phyloP scores from a whole-genome alignment of 2,329 filamentous ascomycete species.

The Colletotrichum sublineola region DNA sequence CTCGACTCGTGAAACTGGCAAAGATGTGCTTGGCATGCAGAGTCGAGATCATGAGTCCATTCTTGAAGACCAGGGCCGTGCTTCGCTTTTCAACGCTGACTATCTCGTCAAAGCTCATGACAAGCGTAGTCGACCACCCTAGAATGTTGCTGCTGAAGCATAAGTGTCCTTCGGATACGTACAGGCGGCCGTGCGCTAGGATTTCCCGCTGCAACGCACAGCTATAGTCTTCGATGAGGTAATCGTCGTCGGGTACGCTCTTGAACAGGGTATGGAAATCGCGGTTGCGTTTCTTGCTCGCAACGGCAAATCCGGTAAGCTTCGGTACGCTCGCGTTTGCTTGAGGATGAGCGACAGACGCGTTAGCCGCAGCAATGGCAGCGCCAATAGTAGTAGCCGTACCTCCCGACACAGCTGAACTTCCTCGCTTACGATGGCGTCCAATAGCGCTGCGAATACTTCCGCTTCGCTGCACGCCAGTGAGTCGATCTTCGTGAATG shows the following conservation, averaged over 20 bases:
- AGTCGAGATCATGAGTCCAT: slow-evolving; percentile 96
- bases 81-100: slow-evolving; percentile 97
- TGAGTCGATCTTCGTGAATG: slow-evolving; percentile 71
- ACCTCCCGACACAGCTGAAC: slow-evolving; percentile 77
- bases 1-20: slow-evolving; percentile 92
- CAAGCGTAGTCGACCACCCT: slow-evolving; percentile 96
- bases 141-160: slow-evolving; percentile 99
- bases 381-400: slow-evolving; percentile 78
- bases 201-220: slow-evolving; percentile 97
- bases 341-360: slow-evolving; percentile 75
- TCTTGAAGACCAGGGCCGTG: slow-evolving; percentile 95
- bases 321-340: slow-evolving; percentile 74
- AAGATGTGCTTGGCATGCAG: slow-evolving; percentile 96
- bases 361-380: slow-evolving; percentile 76
- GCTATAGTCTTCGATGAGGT: slow-evolving; percentile 98
- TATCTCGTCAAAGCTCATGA: slow-evolving; percentile 98
- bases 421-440: slow-evolving; percentile 81
- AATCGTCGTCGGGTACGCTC: slow-evolving; percentile 97
- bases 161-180: slow-evolving; percentile 96
- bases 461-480: slow-evolving; percentile 71
- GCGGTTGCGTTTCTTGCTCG: slow-evolving; percentile 94
- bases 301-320: slow-evolving; percentile 94
- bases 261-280: slow-evolving; percentile 96
- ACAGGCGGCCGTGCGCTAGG: slow-evolving; percentile 90
- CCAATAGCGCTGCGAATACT: slow-evolving; percentile 75